phyloP scores from a whole-genome alignment of 2,329 filamentous ascomycete species.

The Fusarium zealandicum region DNA sequence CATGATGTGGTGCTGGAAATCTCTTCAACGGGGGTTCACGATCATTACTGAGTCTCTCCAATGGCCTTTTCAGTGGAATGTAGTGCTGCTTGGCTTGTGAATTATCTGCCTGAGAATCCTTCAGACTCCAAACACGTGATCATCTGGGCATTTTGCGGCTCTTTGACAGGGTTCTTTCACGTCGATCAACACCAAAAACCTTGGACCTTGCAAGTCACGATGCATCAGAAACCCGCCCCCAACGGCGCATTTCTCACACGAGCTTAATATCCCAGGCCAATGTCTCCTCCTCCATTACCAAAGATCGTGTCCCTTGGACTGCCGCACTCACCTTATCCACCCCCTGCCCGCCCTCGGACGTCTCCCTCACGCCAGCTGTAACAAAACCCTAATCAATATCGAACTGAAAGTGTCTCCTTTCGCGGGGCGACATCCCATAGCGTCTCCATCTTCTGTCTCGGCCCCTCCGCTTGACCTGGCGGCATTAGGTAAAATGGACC shows the following conservation, averaged over 20 bases:
- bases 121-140: too few species aligned
- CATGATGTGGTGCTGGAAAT: neutral
- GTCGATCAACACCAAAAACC: neutral
- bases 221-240: neutral
- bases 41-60: neutral
- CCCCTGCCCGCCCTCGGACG: neutral
- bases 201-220: neutral
- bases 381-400: neutral
- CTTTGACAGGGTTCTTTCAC: neutral
- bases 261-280: neutral
- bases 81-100: neutral
- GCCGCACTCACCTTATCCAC: neutral
- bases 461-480: slow-evolving; percentile 17
- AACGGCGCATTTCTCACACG: neutral
- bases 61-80: neutral
- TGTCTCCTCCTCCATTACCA: neutral
- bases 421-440: slow-evolving; percentile 4
- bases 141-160: neutral
- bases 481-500: slow-evolving; percentile 38
- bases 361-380: neutral
- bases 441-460: slow-evolving; percentile 22
- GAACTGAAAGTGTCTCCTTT: slow-evolving; percentile 12
- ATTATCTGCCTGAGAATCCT: neutral
- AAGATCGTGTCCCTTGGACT: neutral
- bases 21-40: too few species aligned